Conservation (phyloP, 2,329 filamentous ascomycete species). For the Paraconiothyrium brasiliense region DNA sequence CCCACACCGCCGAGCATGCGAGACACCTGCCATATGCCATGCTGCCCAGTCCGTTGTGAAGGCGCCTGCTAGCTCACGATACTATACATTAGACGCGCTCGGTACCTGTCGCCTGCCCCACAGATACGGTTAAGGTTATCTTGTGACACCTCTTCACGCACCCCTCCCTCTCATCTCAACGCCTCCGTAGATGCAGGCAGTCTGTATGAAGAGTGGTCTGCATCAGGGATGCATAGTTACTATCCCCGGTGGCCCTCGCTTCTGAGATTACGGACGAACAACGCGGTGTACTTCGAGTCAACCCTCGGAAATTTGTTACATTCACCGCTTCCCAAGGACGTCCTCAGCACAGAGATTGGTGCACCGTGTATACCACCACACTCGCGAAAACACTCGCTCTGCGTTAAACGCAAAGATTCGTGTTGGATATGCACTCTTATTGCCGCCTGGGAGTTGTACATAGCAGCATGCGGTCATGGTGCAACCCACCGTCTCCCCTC, state of each 20-base stretch:
- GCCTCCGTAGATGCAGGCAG: background rate
- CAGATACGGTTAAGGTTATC: slow-evolving; percentile 6
- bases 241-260: background rate
- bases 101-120: slow-evolving; percentile 9
- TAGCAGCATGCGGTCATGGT: slow-evolving; percentile 8
- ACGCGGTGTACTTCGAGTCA: background rate
- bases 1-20: slow-evolving; percentile 20
- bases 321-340: background rate
- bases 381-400: background rate
- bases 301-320: background rate
- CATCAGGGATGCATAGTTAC: background rate
- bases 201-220: background rate
- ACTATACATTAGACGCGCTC: slow-evolving; percentile 24
- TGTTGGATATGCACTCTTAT: background rate
- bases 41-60: slow-evolving; percentile 47
- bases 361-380: background rate
- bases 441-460: slow-evolving; percentile 10
- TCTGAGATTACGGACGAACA: background rate
- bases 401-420: background rate
- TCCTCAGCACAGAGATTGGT: background rate
- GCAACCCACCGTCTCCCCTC: slow-evolving; percentile 10
- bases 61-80: slow-evolving; percentile 30
- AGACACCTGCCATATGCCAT: slow-evolving; percentile 38
- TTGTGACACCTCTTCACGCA: slow-evolving; percentile 7
- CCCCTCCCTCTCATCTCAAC: background rate